Base-by-base conservation (phyloP, 176 grass and related monocot genomes). In the Phragmites australis region DNA sequence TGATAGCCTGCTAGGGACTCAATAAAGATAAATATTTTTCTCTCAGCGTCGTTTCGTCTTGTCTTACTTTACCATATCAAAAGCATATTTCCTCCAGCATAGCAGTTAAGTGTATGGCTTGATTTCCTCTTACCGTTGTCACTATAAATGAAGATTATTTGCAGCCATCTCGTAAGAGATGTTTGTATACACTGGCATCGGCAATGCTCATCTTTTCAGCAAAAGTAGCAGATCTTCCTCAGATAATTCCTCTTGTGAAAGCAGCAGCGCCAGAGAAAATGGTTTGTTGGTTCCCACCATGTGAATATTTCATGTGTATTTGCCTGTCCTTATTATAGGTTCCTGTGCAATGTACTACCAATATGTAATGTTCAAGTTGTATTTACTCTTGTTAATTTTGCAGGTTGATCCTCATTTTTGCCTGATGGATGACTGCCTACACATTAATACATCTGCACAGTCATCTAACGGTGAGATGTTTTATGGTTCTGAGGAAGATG, bases 401-500 rank as follows among this genome's bases (percentile, higher is more conserved):
- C 84, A 99, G 96, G 88, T 89, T 70, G 88, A 95, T 71, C 89
- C 86, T 89, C 88, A 99, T 88, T 86, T 99, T 84, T 82, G 80
- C 65, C 41, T 99, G 58, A 84, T 72, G 49, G 90, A 95, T 73
- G 88, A 91, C 60, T 82, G 72, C 61, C 88, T 34, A 63, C 80
- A 88, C 10, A 32, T 88, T 75, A 32, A 75, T 75, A 82, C 74
- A 65, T 84, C 78, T 87, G 8, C 72, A 79, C 74, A 68, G 75
- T 84, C 88, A 69, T 86, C 82, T 74, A 73, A 75, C 27, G 74
- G 30, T 77, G 37, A 30, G 65, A 59, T 83, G 49, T 63, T 89
- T 82, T 99, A 90, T 26, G 90, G 90, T 78, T 99, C 90, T 31
- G 76, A 91, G 85, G 88, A 95, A 91, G 96, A 99, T 85, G 90